Conservation (phyloP, 129 eudicot genomes). For the Ambrosia artemisiifolia region DNA sequence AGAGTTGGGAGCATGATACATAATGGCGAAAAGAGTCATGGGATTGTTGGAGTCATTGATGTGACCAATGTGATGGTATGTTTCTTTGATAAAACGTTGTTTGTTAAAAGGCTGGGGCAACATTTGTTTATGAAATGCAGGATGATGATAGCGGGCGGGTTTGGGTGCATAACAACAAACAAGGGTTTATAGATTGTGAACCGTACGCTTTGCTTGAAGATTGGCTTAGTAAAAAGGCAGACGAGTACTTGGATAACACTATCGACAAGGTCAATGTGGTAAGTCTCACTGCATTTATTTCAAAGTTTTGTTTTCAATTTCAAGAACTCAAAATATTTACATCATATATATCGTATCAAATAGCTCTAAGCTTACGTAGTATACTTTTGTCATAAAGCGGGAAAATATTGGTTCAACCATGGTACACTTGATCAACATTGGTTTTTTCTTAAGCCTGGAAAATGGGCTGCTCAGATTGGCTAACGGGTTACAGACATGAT, state of each 20-base stretch:
- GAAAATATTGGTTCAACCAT: too few species aligned
- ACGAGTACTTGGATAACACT: constrained; percentile 53
- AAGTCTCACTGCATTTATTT: not conserved
- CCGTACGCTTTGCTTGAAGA: constrained; percentile 57
- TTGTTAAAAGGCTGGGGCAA: not conserved
- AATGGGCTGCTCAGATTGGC: too few species aligned
- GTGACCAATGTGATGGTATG: constrained; percentile 62
- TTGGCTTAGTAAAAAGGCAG: constrained; percentile 57
- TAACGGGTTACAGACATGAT: too few species aligned
- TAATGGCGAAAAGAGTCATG: constrained; percentile 73
- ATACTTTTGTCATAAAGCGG: too few species aligned
- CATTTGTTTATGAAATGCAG: constrained; percentile 24
- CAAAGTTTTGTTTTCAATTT: not conserved
- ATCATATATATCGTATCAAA: too few species aligned
- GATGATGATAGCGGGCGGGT: constrained; percentile 52
- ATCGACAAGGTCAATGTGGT: constrained; percentile 63
- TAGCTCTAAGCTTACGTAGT: too few species aligned
- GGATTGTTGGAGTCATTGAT: constrained; percentile 70
- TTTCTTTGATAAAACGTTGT: not conserved
- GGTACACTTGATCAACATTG: too few species aligned
- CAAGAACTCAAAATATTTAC: not conserved
- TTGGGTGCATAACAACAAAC: constrained; percentile 75
- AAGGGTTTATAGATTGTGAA: constrained; percentile 80
- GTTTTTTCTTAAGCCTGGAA: too few species aligned
- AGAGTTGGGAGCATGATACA: constrained; percentile 79